Base-by-base conservation (phyloP, 2,329 filamentous ascomycete genomes). In the Sclerotinia spermophila region DNA sequence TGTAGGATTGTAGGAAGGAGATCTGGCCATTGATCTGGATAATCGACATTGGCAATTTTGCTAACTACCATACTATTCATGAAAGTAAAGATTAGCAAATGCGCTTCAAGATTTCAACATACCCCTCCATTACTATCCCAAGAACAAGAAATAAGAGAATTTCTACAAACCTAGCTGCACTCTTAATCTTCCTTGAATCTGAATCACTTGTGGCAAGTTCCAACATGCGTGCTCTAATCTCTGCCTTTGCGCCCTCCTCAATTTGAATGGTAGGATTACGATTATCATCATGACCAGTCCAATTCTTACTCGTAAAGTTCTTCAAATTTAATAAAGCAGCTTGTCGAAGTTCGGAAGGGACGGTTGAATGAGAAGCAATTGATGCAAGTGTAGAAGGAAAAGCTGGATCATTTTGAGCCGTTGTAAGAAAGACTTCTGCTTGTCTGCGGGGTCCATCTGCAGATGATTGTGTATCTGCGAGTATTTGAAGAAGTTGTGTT, bases 41-140 rank as follows among this genome's bases (percentile, higher is more conserved):
- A 98, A 83, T 99, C 96, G 78, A 90, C 88, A 74, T 90, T 91
- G 70, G 96, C 96, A 76, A 99, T 97, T 83, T 97, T 98, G 84
- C 94, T 95, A 73, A 97, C 93, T 7, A 91, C 87, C 75, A 86
- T 89, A 80, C 88, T 90, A 70, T 72, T 67, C 72, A 65, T 48
- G 58, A 62, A 66, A 55, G 40, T 33, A 44, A 45, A 11, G 33
- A 73, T 73, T 68, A 75, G 72, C 59, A 51, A 24, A 15, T 51
- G 42, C 33, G 13, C 44, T 27, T 51, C 48, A 53, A 8, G 48
- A 30, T 30, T 21, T 11, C 33, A 17, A 64, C 38, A 27, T 17
- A 40, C 51, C 69, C 64, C 55, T 40, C 35, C 53, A 35, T 24
- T n/a, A 59, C 17, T 11, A 8, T 8, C 27, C n/a, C 15, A 58